phyloP scores from a whole-genome alignment of 306 rosid species.

The Malus fusca region DNA sequence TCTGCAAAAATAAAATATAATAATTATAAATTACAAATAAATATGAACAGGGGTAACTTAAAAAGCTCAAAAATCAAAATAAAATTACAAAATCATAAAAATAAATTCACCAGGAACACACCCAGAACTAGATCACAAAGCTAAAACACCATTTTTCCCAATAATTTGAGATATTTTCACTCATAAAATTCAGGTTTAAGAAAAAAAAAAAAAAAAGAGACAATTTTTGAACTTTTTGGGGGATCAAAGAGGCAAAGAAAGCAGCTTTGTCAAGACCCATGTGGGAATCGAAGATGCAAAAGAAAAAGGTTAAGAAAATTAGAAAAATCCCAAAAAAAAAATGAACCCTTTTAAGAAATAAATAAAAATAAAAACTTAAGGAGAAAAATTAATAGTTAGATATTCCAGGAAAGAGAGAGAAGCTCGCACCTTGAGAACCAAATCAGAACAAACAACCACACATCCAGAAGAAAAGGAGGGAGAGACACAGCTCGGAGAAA shows the following conservation, averaged over 20 bases:
- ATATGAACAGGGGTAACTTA: conserved; percentile 14
- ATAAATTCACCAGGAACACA: conserved; percentile 12
- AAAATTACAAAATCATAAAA: neutral
- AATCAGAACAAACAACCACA: conserved; percentile 24
- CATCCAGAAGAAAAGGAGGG: conserved; percentile 20
- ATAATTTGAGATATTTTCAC: conserved; percentile 4
- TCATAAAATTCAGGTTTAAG: conserved; percentile 22
- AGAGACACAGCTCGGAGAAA: conserved; percentile 32
- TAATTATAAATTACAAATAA: neutral
- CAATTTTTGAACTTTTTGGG: conserved; percentile 18
- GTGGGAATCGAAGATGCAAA: conserved; percentile 68
- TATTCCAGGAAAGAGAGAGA: conserved; percentile 44
- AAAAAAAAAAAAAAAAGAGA: neutral
- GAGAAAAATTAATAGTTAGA: conserved; percentile 31
- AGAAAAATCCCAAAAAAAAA: neutral
- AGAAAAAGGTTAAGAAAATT: conserved; percentile 11
- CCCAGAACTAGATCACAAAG: conserved; percentile 37
- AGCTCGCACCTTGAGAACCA: conserved; percentile 58
- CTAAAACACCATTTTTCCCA: conserved; percentile 23
- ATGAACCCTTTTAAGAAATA: conserved; percentile 29
- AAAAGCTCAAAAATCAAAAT: conserved; percentile 18
- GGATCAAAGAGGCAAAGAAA: conserved; percentile 46
- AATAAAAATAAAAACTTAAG: conserved; percentile 27
- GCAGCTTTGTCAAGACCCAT: conserved; percentile 51
- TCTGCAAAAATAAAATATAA: conserved; percentile 42